Base-by-base conservation (phyloP, 164 flowering plant genomes). In the Hamamelis virginiana region DNA sequence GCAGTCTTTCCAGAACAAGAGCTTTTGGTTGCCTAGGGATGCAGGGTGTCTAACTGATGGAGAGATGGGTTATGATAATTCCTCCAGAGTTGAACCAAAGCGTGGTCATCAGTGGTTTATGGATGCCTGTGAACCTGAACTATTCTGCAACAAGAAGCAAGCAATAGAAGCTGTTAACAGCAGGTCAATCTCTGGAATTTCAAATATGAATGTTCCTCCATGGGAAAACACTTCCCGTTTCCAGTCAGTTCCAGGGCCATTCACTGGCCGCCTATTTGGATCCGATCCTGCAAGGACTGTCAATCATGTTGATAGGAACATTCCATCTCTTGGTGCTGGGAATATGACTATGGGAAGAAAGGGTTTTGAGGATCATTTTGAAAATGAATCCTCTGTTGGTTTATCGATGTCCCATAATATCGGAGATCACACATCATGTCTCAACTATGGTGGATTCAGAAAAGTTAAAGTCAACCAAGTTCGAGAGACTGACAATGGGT, bases 381-480 rank as follows among this genome's bases (percentile, higher is more conserved):
- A 52, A 27, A 72, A 65, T 64, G 72, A 61, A 63, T 67, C 83
- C 13, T 67, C 78, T 0, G 60, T 79, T 46, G 76, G 75, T 62
- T 69, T 81, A 77, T 77, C 87, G 9, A 72, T 81, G 79, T 80
- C 84, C 48, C 86, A 78, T 56, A 19, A 74, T 8, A 47, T 69
- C 9, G 82, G 75, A 59, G 79, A 82, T 60, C 74, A 81, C 3
- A 51, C 69, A 62, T 56, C 71, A 44, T 64, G 72, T 47, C 59
- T 79, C 9, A 78, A 69, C 72, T 73, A 78, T 74, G 73, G 82
- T 19, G 84, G 81, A 15, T 57, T 75, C 50, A 70, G 86, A 65
- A 86, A 86, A 66, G 85, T 80, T 19, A 80, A 74, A 68, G 80
- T 82, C 53, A 82, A 78, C 69, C 71, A 82, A 71, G 87, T 82